Evolutionary conservation across 2,329 filamentous ascomycete species (phyloP), one percentile per base, ranked within the genome.

Genomic region (Endothia cerciana): DNA sequence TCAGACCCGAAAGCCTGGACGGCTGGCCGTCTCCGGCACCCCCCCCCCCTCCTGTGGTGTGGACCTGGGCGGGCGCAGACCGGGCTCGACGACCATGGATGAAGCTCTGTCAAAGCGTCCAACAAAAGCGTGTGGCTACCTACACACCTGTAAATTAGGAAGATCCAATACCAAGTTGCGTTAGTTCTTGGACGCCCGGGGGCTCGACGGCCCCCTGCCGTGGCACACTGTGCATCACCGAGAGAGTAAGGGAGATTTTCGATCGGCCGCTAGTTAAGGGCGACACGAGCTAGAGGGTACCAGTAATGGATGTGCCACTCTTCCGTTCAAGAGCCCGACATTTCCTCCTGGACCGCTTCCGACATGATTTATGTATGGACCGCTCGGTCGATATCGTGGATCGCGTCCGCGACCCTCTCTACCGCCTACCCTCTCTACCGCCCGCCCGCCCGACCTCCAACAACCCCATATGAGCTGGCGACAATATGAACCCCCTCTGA

Each of bases 171-270:
- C 47, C 47, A 11, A 51, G 47, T 51, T 51, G 47, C 47, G 47
- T 51, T 51, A 51, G 47, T 30, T n/a, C 47, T 4, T 51, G 13
- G 47, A 11, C 25, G 5, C 25, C 47, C 47, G 47, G 47, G n/a
- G 25, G 47, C 47, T 51, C 1, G 47, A 5, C 47, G 47, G 47
- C 22, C 45, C 47, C 22, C 25, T 49, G 47, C 22, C 47, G 47
- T 22, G n/a, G 7, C 13, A 47, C 22, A 47, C 41, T 51, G 47
- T 51, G 25, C 47, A 13, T 11, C 10, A 15, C 25, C 47, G 5
- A 25, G n/a, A n/a, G n/a, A n/a, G 47, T 11, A 51, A 51, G 28
- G 47, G 47, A 51, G 25, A 51, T 51, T 51, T 51, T 51, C 8
- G 47, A 51, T 51, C 47, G n/a, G 47, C 47, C 47, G 25, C 47